Evolutionary conservation across 345 rosid species (phyloP), one percentile per base, ranked within the genome.

Genomic region (Citrus medica): DNA sequence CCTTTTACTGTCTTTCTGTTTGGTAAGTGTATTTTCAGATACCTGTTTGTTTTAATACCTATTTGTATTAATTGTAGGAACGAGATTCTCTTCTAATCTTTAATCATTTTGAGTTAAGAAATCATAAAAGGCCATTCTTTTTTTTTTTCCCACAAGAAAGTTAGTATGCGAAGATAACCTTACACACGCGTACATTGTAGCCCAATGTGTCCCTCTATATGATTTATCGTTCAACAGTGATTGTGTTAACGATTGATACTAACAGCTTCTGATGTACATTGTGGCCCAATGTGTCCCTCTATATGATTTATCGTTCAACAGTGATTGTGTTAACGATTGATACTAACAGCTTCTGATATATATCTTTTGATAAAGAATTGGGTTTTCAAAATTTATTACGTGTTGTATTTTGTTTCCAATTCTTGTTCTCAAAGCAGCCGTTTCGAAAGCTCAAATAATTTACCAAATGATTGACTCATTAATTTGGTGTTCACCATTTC

Each of bases 1-100:
- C 95, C 2, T 77, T 95, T 59, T 93, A 89, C 75, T 88, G 95
- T 7, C 93, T 95, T 35, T 81, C 98, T 24, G 82, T 95, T 2
- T 95, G 94, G 98, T 95, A 86, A 82, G 71, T 17, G 5, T 53
- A 17, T 53, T 17, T 17, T 53, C 17, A 3, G 51, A 46, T 1
- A 46, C 5, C 4, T 46, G 51, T 46, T 46, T 46, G 51, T 46
- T 46, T 46, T 46, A 46, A 46, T 1, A 46, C 5, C 4, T 46
- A 17, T 46, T 46, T 46, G 51, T 46, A 13, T 46, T 46, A 46
- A 46, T 13, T 1, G 51, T 46, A 46, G 51, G 51, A 46, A 46
- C 16, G 3, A 46, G 51, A 46, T 12, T 46, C 17, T 46, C 51
- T 46, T 42, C 48, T 10, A 42, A 42, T 42, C 48, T 42, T 42